These are phyloP conservation scores for Phytophthora brassicae DNA, from an alignment of 352 stramenopile species.

Conservation along the genomic window DNA sequence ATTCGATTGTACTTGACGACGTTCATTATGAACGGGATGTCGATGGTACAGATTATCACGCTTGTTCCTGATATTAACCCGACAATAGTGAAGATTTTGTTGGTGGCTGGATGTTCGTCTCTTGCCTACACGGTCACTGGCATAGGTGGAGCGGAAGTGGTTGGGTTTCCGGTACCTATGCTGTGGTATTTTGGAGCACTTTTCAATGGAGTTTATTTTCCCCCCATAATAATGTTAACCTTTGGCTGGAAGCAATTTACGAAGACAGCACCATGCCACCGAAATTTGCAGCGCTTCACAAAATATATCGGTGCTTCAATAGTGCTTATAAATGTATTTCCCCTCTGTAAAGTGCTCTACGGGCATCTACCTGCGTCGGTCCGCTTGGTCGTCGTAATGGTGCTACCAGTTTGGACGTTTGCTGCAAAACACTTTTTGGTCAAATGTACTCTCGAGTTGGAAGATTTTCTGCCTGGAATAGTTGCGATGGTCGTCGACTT, in stretches of 20 bases:
- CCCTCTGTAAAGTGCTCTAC: conserved; percentile 17
- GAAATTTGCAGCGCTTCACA: not conserved
- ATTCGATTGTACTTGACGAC: not conserved
- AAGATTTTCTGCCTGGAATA: conserved; percentile 12
- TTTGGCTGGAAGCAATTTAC: not conserved
- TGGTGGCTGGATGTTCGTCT: not conserved
- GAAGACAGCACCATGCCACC: not conserved
- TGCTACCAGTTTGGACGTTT: conserved; percentile 13
- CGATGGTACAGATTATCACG: not conserved
- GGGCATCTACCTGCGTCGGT: not conserved
- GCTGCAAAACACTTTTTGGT: conserved; percentile 5
- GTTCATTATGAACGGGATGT: not conserved
- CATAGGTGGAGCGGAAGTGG: not conserved
- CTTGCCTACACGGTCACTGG: not conserved
- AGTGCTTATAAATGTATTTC: not conserved
- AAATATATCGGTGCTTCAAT: not conserved
- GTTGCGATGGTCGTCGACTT: conserved; percentile 16
- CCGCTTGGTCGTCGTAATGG: not conserved
- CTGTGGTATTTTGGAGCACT: not conserved
- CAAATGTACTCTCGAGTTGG: not conserved
- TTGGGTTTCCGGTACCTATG: not conserved
- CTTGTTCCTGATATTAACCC: not conserved
- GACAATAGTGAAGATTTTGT: not conserved
- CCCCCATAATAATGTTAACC: not conserved
- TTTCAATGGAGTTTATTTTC: not conserved